Conservation (phyloP, 2,329 filamentous ascomycete species). For the Trichoderma hamatum region DNA sequence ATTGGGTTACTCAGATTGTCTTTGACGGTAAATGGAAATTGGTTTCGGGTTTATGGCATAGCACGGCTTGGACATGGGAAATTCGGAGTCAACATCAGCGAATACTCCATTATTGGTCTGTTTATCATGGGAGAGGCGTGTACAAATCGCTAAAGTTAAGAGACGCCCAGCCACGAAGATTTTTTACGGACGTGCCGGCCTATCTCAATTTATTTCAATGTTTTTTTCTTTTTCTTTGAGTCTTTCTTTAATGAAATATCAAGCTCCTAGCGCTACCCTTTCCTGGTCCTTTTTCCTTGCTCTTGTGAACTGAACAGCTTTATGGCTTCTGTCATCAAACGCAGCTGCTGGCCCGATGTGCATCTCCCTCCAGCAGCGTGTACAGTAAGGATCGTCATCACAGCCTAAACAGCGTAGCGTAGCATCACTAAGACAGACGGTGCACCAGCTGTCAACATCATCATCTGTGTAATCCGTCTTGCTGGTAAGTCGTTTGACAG, state of each 20-base stretch:
- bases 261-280: slow-evolving; percentile 44
- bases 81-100: slow-evolving; percentile 2
- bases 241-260: not conserved
- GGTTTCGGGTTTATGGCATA: slow-evolving; percentile 12
- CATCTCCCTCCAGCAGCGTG: slow-evolving; percentile 78
- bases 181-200: not conserved
- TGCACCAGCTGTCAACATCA: slow-evolving; percentile 77
- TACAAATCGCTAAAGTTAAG: not conserved
- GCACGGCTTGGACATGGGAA: slow-evolving; percentile 8
- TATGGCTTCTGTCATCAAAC: slow-evolving; percentile 71
- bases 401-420: slow-evolving; percentile 74
- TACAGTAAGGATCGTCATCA: slow-evolving; percentile 72
- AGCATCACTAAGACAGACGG: slow-evolving; percentile 80
- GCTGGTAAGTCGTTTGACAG: slow-evolving; percentile 44
- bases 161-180: not conserved
- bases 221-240: not conserved
- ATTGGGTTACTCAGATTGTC: slow-evolving; percentile 14
- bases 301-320: slow-evolving; percentile 62
- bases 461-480: slow-evolving; percentile 62
- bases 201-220: not conserved
- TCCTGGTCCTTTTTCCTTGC: slow-evolving; percentile 38
- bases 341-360: slow-evolving; percentile 71
- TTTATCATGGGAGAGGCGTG: not conserved
- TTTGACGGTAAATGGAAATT: not conserved
- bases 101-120: not conserved